Base-by-base conservation (phyloP, 179 eudicot species). In the Monotropa hypopitys region DNA sequence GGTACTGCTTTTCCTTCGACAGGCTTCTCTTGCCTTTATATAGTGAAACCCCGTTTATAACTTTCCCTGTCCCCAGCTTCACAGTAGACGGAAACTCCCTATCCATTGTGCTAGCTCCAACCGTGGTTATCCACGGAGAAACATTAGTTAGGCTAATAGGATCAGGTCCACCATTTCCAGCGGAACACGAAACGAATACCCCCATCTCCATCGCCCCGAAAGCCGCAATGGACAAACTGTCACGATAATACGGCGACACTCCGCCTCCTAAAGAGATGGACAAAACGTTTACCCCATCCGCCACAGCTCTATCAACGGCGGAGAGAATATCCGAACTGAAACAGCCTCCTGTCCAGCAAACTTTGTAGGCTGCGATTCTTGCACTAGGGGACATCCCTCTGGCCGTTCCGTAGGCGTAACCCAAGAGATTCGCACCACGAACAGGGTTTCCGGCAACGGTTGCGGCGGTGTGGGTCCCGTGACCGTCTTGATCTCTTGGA, bases 241-340 rank as follows among this genome's bases (percentile, higher is more conserved):
- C 98, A 4, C 88, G 78, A 46, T 81, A 81, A 71, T 91, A 93
- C 0, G 97, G 88, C 7, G 95, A 78, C 47, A 88, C 90, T 10
- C 97, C 98, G 23, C 98, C 98, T 7, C 98, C 98, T 35, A 93
- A 81, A 0, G 98, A 93, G 63, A 93, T 90, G 7, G 98, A 93
- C 35, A 93, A 76, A 15, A 91, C 90, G 70, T 91, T 83, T 4
- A 90, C 98, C 16, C 98, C 93, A 13, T 93, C 98, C 0, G 85
- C 85, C 21, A 93, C 92, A 0, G 98, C 98, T 21, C 32, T 74
- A 77, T 93, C 98, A 0, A 93, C 88, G 0, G 98, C 98, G 1
- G 95, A 87, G 46, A 93, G 81, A 38, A 93, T 93, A 73, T 93
- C 98, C 0, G 98, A 91, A 84, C 98, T 93, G 81, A 91, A 93